Base-by-base conservation (phyloP, 768 basidiomycete genomes). In the Tylopilus intermedius region DNA sequence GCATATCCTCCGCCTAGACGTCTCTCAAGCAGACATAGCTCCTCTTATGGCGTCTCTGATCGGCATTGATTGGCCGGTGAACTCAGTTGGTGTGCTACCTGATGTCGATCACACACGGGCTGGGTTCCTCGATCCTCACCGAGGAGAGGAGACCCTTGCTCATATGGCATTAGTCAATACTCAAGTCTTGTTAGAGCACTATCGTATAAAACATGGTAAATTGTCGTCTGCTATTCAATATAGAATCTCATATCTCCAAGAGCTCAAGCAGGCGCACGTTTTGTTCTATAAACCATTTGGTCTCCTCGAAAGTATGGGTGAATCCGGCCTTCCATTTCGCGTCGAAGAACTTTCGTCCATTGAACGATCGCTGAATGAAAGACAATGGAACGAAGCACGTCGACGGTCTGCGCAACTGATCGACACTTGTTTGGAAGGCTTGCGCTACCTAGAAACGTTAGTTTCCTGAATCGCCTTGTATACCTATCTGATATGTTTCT, bases 1-100 rank as follows among this genome's bases (percentile, higher is more conserved):
- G 2, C 76, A 83, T 46, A 63, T 90, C 1, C 71, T 79, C 33
- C 77, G 89, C 15, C 78, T 80, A 33, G 91, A 94, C 57, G 77
- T 94, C 4, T 88, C 88, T 52, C 91, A 94, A 61, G 91, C 89
- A 0, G 90, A 93, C 60, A 74, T 94, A 14, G 78, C 91, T 8
- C 76, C 85, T 4, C 73, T 94, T 44, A 90, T 93, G 86, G 77
- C 88, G 1, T 69, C 84, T 5, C 74, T 93, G 8, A 61, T 90
- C 15, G 90, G 90, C 18, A 74, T 81, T 11, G 64, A 83, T 43
- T 87, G 87, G 80, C 90, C 90, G 1, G 86, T 81, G 3, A 93
- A 93, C 62, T 86, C 85, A 0, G 89, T 90, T 18, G 90, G 90
- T 2, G 82, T 90, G 1, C 67, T 91, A 13, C 88, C 90, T 5